Percentiles rank a stretch among this genome's conserved stretches.
Evolutionary conservation across 768 basidiomycete genomes (phyloP).

Genomic region (Nidularia sp.): DNA sequence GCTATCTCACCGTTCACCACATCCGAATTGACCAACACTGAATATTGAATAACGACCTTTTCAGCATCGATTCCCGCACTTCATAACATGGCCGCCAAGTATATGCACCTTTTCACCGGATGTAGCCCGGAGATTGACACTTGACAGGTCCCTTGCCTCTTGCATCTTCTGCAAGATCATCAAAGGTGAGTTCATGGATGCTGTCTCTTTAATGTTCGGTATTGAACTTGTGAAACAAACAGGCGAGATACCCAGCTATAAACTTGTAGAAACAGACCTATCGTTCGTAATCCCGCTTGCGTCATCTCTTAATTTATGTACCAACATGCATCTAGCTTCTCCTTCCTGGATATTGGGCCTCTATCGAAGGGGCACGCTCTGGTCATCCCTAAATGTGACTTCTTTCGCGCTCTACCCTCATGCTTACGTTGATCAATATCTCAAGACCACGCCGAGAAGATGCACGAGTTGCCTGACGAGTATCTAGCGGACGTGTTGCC

Average conservation of each 20-base stretch:
- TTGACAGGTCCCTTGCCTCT: constrained; percentile 44
- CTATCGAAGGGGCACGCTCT: constrained; percentile 88
- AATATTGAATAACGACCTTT: no score
- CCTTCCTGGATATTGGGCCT: constrained; percentile 93
- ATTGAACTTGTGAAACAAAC: constrained; percentile 1
- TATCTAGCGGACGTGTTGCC: constrained; percentile 74
- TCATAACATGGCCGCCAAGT: constrained; percentile 32
- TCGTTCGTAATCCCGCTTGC: constrained; percentile 41
- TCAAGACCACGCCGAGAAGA: constrained; percentile 79
- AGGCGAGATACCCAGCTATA: constrained; percentile 91
- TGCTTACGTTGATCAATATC: background rate
- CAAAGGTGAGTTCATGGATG: constrained; percentile 49
- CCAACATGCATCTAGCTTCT: constrained; percentile 40
- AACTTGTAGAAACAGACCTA: constrained; percentile 72
- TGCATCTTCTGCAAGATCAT: constrained; percentile 97
- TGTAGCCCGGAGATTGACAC: background rate
- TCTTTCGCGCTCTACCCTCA: background rate
- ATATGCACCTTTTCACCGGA: constrained; percentile 3
- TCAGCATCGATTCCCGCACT: no score
- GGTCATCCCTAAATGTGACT: constrained; percentile 86
- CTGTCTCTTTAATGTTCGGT: background rate
- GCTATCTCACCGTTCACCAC: no score
- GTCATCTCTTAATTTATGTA: background rate
- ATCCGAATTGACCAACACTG: no score
- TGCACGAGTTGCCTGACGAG: constrained; percentile 87